Conservation (phyloP, 2,329 filamentous ascomycete genomes). For the Aspergillus sp. region DNA sequence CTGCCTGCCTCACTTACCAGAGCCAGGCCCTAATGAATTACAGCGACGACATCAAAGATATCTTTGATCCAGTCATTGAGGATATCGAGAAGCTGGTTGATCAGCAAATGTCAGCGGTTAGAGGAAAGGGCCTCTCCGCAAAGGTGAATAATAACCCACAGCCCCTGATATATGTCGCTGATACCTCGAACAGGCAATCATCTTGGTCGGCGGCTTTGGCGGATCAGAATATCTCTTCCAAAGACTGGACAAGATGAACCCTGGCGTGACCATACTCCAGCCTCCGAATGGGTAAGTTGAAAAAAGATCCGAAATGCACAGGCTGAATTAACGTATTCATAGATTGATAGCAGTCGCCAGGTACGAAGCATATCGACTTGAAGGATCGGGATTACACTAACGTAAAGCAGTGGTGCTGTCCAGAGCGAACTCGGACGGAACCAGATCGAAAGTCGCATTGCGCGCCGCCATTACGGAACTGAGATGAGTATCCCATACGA, state of each 20-base stretch:
- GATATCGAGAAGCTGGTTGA: conserved; percentile 26
- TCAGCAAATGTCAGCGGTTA: conserved; percentile 18
- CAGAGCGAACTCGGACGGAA: conserved; percentile 24
- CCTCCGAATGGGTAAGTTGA: conserved; percentile 26
- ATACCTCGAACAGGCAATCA: conserved; percentile 24
- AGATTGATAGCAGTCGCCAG: conserved; percentile 29
- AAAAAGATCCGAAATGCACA: background rate
- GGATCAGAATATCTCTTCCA: conserved; percentile 36
- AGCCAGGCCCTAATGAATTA: background rate
- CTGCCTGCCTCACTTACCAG: background rate
- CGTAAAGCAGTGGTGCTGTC: conserved; percentile 23
- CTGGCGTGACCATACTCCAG: conserved; percentile 33
- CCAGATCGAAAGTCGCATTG: conserved; percentile 20
- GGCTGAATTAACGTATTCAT: background rate
- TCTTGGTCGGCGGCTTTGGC: conserved; percentile 43
- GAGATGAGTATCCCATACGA: fast-evolving
- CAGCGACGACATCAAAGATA: conserved; percentile 22
- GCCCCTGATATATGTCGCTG: too few relatives aligned
- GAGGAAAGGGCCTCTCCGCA: background rate
- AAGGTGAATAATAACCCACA: conserved; percentile 9
- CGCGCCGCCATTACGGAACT: conserved; percentile 22
- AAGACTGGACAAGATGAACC: conserved; percentile 24
- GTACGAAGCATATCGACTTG: conserved; percentile 11
- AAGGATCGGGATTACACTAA: background rate
- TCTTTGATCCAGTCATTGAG: conserved; percentile 30